Conservation (phyloP, 371 early-diverging fungal species). For the Coemansia sp. region DNA sequence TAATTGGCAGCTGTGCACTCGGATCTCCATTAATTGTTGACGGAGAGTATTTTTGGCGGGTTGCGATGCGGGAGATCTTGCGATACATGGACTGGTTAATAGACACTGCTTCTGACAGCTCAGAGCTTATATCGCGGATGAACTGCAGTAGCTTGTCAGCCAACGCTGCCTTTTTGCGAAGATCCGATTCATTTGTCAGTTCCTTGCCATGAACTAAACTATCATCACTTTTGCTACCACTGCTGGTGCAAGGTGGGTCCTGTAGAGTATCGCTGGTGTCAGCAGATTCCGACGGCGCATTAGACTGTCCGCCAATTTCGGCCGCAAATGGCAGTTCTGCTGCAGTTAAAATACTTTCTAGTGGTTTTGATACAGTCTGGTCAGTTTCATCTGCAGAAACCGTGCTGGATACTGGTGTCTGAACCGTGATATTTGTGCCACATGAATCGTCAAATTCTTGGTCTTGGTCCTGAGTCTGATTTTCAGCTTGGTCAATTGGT, state of each 20-base stretch:
- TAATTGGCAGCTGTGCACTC: not conserved
- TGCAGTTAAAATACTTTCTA: not conserved
- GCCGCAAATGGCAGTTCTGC: not conserved
- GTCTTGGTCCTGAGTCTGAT: not conserved
- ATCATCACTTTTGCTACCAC: not conserved
- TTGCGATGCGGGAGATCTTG: not conserved
- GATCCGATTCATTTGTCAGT: not conserved
- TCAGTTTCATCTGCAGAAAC: not conserved
- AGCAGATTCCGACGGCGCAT: not conserved
- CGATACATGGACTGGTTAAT: conserved; percentile 4
- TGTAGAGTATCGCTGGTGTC: not conserved
- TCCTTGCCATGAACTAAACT: not conserved
- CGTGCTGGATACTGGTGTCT: not conserved
- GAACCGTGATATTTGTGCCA: not conserved
- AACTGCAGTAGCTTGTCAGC: not conserved
- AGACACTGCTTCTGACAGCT: not conserved
- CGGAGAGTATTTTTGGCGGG: not conserved
- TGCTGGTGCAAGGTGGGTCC: not conserved
- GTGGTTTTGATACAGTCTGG: not conserved
- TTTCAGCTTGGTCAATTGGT: not conserved
- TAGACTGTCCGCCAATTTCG: not conserved
- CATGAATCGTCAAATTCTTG: not conserved
- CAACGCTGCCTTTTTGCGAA: not conserved
- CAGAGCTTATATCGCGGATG: not conserved
- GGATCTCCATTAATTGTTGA: not conserved